These are phyloP conservation scores for Truncatella angustata DNA, from an alignment of 2,329 filamentous ascomycete species.

Conservation along the genomic window DNA sequence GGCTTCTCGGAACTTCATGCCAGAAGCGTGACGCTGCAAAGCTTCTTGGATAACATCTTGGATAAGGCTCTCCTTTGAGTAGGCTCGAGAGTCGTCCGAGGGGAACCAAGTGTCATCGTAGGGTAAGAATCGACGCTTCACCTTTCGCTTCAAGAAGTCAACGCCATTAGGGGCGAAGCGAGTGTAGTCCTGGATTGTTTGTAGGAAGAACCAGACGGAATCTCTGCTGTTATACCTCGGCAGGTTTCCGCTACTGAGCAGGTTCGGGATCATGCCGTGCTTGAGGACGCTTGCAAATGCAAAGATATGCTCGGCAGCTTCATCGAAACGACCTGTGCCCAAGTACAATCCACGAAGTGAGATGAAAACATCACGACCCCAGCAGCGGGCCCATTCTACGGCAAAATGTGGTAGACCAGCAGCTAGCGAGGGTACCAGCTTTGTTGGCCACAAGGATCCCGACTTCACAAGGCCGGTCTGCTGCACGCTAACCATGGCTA, in stretches of 20 bases:
- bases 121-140: constrained; percentile 83
- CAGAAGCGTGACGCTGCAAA: constrained; percentile 84
- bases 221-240: constrained; percentile 95
- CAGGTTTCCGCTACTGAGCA: constrained; percentile 79
- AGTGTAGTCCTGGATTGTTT: constrained; percentile 91
- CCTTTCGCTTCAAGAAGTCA: constrained; percentile 70
- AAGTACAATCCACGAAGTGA: constrained; percentile 89
- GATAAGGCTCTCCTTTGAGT: constrained; percentile 79
- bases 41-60: constrained; percentile 92
- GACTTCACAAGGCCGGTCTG: constrained; percentile 87
- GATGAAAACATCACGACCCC: constrained; percentile 97
- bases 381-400: constrained; percentile 91
- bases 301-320: constrained; percentile 90
- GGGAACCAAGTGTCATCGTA: constrained; percentile 96
- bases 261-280: constrained; percentile 96
- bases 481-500: constrained; percentile 90
- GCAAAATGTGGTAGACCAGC: constrained; percentile 94
- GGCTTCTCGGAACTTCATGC: constrained; percentile 89
- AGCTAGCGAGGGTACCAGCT: constrained; percentile 80
- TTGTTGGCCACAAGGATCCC: constrained; percentile 84
- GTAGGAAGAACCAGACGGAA: constrained; percentile 96
- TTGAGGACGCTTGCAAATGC: constrained; percentile 96
- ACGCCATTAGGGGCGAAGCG: constrained; percentile 76
- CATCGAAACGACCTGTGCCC: constrained; percentile 81
- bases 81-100: constrained; percentile 76